A percentile compares a stretch with the other conserved stretches of the same genome.
These are phyloP conservation scores for Serendipita sp. DNA, from an alignment of 768 basidiomycete species.

Conservation along the genomic window DNA sequence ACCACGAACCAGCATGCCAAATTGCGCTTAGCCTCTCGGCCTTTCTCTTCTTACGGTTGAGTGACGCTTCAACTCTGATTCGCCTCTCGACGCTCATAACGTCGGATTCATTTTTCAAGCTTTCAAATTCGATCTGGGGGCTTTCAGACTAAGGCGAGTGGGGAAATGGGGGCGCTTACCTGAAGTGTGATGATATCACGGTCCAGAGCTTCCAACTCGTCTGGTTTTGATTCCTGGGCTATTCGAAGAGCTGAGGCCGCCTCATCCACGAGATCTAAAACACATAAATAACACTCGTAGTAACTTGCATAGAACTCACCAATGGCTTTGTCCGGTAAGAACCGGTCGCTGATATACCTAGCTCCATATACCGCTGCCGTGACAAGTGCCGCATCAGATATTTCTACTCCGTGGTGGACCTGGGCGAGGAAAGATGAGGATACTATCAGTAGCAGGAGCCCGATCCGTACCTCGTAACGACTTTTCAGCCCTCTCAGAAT, in stretches of 20 bases:
- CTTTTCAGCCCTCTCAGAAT: neutral
- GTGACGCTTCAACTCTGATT: slow-evolving; percentile 43
- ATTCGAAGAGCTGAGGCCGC: slow-evolving; percentile 75
- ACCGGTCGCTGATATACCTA: slow-evolving; percentile 75
- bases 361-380: slow-evolving; percentile 77
- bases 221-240: slow-evolving; percentile 78
- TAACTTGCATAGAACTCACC: neutral
- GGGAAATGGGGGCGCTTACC: slow-evolving; percentile 9
- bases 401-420: slow-evolving; percentile 86
- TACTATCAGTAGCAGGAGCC: slow-evolving; percentile 13
- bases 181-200: slow-evolving; percentile 72
- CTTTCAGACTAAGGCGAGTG: neutral
- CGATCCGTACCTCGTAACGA: neutral
- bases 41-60: slow-evolving; percentile 43
- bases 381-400: slow-evolving; percentile 74
- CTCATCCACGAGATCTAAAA: slow-evolving; percentile 73
- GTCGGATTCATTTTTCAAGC: slow-evolving; percentile 75
- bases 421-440: slow-evolving; percentile 68
- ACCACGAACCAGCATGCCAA: slow-evolving; percentile 50
- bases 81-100: slow-evolving; percentile 65
- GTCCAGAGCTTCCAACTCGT: slow-evolving; percentile 66
- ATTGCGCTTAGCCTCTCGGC: slow-evolving; percentile 42
- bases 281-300: neutral
- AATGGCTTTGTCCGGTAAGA: slow-evolving; percentile 80
- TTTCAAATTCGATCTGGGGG: slow-evolving; percentile 59